Conservation (phyloP, 495 filamentous ascomycete species). For the Tuber calosporum region DNA sequence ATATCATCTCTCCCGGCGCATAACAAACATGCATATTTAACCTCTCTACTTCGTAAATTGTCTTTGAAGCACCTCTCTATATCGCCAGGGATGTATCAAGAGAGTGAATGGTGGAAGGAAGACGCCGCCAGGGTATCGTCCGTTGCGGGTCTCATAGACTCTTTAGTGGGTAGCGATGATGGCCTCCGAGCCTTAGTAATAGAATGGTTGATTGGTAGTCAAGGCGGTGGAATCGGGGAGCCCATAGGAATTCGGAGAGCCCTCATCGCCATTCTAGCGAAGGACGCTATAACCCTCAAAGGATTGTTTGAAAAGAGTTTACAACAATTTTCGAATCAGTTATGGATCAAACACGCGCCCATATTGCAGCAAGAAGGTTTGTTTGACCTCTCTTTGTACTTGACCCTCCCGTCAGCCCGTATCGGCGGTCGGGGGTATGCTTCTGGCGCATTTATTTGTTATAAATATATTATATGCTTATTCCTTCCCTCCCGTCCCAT, state of each 20-base stretch:
- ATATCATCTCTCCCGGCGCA: conserved; percentile 29
- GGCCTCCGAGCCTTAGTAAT: conserved; percentile 50
- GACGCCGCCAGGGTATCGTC: conserved; percentile 46
- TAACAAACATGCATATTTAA: conserved; percentile 34
- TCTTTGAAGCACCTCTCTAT: conserved; percentile 46
- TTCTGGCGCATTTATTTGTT: not conserved
- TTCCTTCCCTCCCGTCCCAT: conserved; percentile 35
- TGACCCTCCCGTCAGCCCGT: not conserved
- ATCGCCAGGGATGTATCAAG: conserved; percentile 9
- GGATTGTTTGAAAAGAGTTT: conserved; percentile 60
- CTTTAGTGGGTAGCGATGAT: conserved; percentile 43
- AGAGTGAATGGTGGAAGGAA: conserved; percentile 43
- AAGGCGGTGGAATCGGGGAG: conserved; percentile 59
- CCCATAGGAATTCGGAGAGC: conserved; percentile 58
- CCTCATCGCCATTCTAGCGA: conserved; percentile 54
- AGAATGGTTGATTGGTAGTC: conserved; percentile 61
- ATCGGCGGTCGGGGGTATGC: not conserved
- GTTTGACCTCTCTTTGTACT: conserved; percentile 20
- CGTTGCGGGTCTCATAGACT: conserved; percentile 46
- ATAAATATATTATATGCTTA: conserved; percentile 43
- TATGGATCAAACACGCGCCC: conserved; percentile 78
- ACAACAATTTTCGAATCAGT: conserved; percentile 68
- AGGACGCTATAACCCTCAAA: conserved; percentile 51
- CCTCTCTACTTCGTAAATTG: conserved; percentile 33
- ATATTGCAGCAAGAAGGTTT: conserved; percentile 78